Base-by-base conservation (phyloP, 2,329 filamentous ascomycete species). In the Fusarium sp. region DNA sequence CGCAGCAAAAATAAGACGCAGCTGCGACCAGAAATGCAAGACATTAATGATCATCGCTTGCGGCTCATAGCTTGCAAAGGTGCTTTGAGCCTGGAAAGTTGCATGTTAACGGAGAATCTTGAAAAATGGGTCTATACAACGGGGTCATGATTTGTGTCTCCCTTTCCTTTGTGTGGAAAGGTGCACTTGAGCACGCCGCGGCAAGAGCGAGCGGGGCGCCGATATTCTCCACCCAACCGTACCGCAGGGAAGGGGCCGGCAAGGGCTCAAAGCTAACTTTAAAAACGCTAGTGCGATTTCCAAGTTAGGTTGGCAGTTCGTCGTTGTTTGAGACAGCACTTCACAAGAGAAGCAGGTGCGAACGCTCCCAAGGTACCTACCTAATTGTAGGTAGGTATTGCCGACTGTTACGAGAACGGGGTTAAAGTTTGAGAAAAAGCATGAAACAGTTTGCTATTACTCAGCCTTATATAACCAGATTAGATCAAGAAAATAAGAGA, bases 181-280 rank as follows among this genome's bases (percentile, higher is more conserved):
- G 16, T 40, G 37, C 10, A 51, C 34, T 40, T 16, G 31, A 51
- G 30, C 41, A 69, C 58, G 55, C 65, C 69, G 69, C 65, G 69
- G 65, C 62, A 71, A 65, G 67, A 71, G 62, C 45, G 62, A 70
- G 61, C 47, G 38, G 62, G 56, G 45, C 52, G 45, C 57, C 50
- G 65, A 58, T 57, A 8, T 38, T 52, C 46, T 44, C 44, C 61
- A 67, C 59, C 53, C 41, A 52, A 37, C 50, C 37, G 56, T 51
- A 57, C 40, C 20, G 37, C 23, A 70, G 49, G 63, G 56, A 69
- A 59, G 50, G 53, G 44, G 45, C 65, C 67, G 33, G 13, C 47
- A 36, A 42, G 36, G 12, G 20, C 28, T 23, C 50, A 4, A 28
- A 34, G 46, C 66, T 67, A 70, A 51, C 50, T 13, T 16, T 7